These are phyloP conservation scores for Amanita fuliginea DNA, from an alignment of 768 basidiomycete species.

Conservation along the genomic window DNA sequence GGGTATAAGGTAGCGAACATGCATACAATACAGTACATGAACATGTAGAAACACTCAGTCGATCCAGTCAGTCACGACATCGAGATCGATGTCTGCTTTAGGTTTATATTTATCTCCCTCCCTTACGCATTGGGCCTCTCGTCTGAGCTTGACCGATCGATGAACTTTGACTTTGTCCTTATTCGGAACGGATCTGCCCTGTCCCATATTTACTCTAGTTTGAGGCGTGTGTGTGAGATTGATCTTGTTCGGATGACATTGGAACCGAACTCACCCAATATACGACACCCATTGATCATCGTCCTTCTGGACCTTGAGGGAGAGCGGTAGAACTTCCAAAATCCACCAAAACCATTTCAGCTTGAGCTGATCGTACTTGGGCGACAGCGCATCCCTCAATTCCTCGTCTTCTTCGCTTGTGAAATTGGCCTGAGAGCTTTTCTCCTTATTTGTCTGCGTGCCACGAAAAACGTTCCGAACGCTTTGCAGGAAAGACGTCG, in stretches of 20 bases:
- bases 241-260: no score
- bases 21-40: not conserved
- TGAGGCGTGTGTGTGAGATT: no score
- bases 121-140: constrained; percentile 34
- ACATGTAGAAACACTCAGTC: constrained; percentile 13
- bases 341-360: constrained; percentile 50
- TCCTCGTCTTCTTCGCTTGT: constrained; percentile 31
- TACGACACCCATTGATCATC: constrained; percentile 26
- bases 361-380: constrained; percentile 48
- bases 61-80: constrained; percentile 23
- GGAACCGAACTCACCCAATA: constrained; percentile 17
- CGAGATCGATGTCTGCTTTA: constrained; percentile 8
- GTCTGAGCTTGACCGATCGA: constrained; percentile 39
- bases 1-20: not conserved
- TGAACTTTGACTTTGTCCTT: constrained; percentile 38
- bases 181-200: constrained; percentile 27
- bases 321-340: constrained; percentile 45
- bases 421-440: not conserved
- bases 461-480: constrained; percentile 12
- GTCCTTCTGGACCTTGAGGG: constrained; percentile 24
- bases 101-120: constrained; percentile 20
- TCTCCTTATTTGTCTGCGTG: constrained; percentile 8
- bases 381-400: constrained; percentile 42
- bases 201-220: constrained; percentile 25
- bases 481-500: constrained; percentile 15